Base-by-base conservation (phyloP, 345 rosid genomes). In the Eucalyptus rudis region DNA sequence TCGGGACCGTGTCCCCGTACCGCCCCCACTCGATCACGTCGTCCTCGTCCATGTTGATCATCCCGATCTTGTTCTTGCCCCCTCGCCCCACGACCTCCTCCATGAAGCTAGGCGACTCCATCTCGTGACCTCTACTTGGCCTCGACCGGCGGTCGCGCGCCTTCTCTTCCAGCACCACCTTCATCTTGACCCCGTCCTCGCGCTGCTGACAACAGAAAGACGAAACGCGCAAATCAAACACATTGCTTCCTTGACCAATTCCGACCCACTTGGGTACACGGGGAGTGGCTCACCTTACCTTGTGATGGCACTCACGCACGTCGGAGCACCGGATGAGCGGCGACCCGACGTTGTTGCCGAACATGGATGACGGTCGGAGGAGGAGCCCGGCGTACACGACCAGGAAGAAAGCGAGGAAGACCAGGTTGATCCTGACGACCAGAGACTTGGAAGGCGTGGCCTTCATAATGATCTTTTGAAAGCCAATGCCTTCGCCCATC, bases 231-330 rank as follows among this genome's bases (percentile, higher is more conserved):
- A 49, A 49, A 33, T 56, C 86, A 58, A 59, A 27, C 52, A 56
- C 59, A 17, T 36, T 19, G 43, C n/a, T 66, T 19, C 6, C 7
- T 52, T 3, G 62, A 71, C 89, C 31, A 49, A 79, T 36, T 10
- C 22, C 44, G 45, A 68, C 64, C 12, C 47, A 25, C 50, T 29
- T 51, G 31, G 27, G 29, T 24, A 36, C 71, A 8, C 25, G 45
- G 44, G 47, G 85, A 79, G 47, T 59, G 90, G 92, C 98, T 96
- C 95, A 95, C 98, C 99, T 96, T 92, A 97, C 99, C 98, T 97
- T 95, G 93, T 93, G 97, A 93, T 92, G 97, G 90, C 99, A 95
- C 68, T 96, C 95, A 66, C 90, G 94, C 90, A 95, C 27, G 83
- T 76, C 88, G 7, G 97, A 95, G 95, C 99, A 95, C 86, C 97